Evolutionary conservation across 306 rosid species (phyloP), one percentile per base, ranked within the genome.

Genomic region (Lagenaria siceraria): DNA sequence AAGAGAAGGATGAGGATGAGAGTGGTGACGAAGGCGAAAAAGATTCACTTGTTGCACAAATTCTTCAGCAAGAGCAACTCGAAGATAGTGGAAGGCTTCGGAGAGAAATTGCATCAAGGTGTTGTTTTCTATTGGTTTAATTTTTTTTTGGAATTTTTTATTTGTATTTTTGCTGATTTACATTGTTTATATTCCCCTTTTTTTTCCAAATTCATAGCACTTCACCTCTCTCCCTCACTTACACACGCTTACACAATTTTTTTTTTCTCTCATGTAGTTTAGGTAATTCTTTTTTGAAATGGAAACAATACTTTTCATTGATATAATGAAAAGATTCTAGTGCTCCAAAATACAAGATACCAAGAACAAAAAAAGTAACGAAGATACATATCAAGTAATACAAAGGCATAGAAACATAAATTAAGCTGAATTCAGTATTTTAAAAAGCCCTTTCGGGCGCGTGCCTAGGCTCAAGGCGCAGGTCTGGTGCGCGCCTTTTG

Each of bases 21-120:
- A 52, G 73, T 6, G 90, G 75, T 0, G 85, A 60, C 4, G 91
- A 87, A 29, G 98, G 92, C 0, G 86, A 79, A 14, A 88, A 84
- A 25, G 97, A 95, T 66, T 89, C 97, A 6, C 88, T 90, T n/a
- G 80, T 92, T 2, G 91, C 93, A 6, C 78, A 84, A 87, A 86
- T 79, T 54, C 70, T 95, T 83, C 82, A 88, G 61, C 89, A 90
- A 87, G 93, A 92, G 52, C 97, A 90, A 68, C 90, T 87, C 5
- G 97, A 92, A 74, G 97, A 95, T 73, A 92, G 92, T 15, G 99
- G 99, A 6, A 89, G 97, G 10, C 80, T 88, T 10, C 83, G 99
- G 38, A 86, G 91, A 80, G 80, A 81, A 59, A 84, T 95, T 75
- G 97, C 97, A 48, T 88, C 92, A 3, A 90, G 90, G 98, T 91